Evolutionary conservation across 768 basidiomycete species (phyloP).

Genomic region (Pleurotus cornucopiae): DNA sequence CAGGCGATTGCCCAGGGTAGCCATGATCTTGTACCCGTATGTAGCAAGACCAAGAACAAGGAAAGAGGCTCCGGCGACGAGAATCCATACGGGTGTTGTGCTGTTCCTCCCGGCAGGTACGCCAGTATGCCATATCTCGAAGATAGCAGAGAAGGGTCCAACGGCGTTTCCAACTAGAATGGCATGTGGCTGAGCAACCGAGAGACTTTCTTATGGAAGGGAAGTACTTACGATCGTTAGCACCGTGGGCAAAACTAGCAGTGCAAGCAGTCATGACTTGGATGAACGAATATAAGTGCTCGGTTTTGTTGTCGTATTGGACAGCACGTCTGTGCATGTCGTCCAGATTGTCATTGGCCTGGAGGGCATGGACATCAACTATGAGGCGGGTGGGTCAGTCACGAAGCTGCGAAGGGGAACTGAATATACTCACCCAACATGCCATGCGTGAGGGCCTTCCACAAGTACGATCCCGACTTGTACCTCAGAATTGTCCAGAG

Average conservation of each 20-base stretch:
- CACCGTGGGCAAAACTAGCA: constrained; percentile 24
- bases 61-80: constrained; percentile 21
- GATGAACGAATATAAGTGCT: constrained; percentile 25
- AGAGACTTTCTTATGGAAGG: too few relatives aligned
- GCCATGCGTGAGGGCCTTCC: constrained; percentile 18
- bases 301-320: constrained; percentile 24
- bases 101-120: constrained; percentile 13
- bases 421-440: constrained; percentile 5
- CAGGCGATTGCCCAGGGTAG: constrained; percentile 24
- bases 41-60: constrained; percentile 20
- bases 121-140: constrained; percentile 20
- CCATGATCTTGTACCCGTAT: constrained; percentile 26
- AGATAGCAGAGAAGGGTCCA: constrained; percentile 25
- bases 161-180: constrained; percentile 22
- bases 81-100: constrained; percentile 20
- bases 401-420: background rate
- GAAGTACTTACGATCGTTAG: constrained; percentile 15
- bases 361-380: constrained; percentile 20
- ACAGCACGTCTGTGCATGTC: constrained; percentile 17
- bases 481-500: constrained; percentile 23
- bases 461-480: constrained; percentile 18
- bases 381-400: background rate
- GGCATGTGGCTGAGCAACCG: too few relatives aligned
- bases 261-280: constrained; percentile 26
- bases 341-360: constrained; percentile 15